Conservation (phyloP, 2,329 filamentous ascomycete genomes). For the Cladosporium sphaerospermum region DNA sequence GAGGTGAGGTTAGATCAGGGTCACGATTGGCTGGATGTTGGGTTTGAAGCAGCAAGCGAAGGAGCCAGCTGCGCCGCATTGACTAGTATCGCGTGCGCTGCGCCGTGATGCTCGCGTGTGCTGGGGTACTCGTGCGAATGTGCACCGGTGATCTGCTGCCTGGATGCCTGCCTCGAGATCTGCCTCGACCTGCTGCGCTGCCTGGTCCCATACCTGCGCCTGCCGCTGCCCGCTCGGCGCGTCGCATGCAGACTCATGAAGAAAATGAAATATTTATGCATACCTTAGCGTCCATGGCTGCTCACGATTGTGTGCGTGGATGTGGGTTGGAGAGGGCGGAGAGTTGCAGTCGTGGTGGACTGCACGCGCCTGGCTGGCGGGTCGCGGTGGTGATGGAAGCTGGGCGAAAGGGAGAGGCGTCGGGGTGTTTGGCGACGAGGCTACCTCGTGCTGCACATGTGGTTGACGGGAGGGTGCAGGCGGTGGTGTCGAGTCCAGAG, state of each 20-base stretch:
- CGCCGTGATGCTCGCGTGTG: slow-evolving; percentile 6
- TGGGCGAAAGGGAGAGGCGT: slow-evolving; percentile 10
- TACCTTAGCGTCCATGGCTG: slow-evolving; percentile 43
- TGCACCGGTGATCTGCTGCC: too few relatives aligned
- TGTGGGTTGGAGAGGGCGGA: background rate
- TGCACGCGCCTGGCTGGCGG: too few relatives aligned
- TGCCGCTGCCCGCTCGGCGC: background rate
- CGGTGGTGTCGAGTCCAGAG: background rate
- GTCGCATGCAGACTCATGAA: background rate
- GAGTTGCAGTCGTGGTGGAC: too few relatives aligned
- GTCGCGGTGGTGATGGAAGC: background rate
- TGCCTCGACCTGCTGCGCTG: background rate
- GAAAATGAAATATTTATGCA: slow-evolving; percentile 12
- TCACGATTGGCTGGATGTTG: slow-evolving; percentile 10
- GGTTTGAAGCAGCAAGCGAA: background rate
- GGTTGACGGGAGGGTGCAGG: background rate
- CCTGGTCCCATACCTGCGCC: background rate
- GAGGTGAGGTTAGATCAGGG: slow-evolving; percentile 16
- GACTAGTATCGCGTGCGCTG: background rate
- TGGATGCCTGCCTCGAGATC: too few relatives aligned
- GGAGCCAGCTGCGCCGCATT: background rate
- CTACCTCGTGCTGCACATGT: slow-evolving; percentile 6
- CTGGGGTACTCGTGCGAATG: slow-evolving; percentile 20
- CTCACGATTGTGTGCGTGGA: slow-evolving; percentile 2
- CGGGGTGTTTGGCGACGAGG: slow-evolving; percentile 3